Evolutionary conservation across 768 basidiomycete genomes (phyloP).

Genomic region (Suillus subalutaceus): DNA sequence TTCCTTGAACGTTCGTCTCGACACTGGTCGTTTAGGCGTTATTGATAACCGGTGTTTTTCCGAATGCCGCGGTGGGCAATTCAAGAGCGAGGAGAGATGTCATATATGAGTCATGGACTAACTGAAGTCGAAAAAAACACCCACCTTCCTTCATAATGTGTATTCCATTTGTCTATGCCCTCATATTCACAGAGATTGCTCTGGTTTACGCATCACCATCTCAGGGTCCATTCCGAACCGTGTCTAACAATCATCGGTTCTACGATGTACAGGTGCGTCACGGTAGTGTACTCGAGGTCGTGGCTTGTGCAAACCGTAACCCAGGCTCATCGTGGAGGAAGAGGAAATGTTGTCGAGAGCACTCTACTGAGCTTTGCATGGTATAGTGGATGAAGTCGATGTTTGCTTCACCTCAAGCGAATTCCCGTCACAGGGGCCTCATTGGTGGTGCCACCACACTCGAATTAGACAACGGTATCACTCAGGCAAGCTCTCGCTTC

Average conservation of each 20-base stretch:
- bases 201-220: constrained; percentile 31
- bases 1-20: constrained; percentile 31
- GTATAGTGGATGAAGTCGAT: constrained; percentile 38
- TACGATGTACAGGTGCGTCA: constrained; percentile 55
- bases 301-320: constrained; percentile 12
- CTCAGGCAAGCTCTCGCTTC: constrained; percentile 47
- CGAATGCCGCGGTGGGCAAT: not conserved
- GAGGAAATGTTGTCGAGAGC: constrained; percentile 76
- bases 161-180: constrained; percentile 14
- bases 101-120: not conserved
- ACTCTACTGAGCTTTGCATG: constrained; percentile 77
- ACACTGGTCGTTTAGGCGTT: constrained; percentile 21
- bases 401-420: constrained; percentile 10
- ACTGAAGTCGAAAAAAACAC: not conserved
- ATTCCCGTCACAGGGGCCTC: constrained; percentile 54
- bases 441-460: constrained; percentile 77
- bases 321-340: constrained; percentile 76
- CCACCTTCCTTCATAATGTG: not conserved
- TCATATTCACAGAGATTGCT: constrained; percentile 9
- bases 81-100: not conserved
- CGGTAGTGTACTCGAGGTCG: not conserved
- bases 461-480: constrained; percentile 79
- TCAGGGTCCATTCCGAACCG: constrained; percentile 25
- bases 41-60: not conserved
- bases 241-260: constrained; percentile 26